phyloP scores from a whole-genome alignment of 2,329 filamentous ascomycete genomes.

The Dichotomopilus funicola region DNA sequence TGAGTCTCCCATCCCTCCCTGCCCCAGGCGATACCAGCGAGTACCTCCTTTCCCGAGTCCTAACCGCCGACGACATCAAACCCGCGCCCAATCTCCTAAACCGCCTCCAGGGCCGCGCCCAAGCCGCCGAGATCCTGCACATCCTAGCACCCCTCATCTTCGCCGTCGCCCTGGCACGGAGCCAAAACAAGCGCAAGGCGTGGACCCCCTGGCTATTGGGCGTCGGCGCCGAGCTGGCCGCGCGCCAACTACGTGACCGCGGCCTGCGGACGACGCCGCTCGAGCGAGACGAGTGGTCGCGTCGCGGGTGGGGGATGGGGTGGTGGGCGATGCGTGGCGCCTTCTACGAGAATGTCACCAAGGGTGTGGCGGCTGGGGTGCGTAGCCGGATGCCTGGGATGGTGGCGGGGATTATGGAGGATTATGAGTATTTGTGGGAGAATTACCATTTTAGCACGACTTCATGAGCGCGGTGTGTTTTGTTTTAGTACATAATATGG shows the following conservation, averaged over 20 bases:
- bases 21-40: constrained; percentile 74
- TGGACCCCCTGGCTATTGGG: constrained; percentile 93
- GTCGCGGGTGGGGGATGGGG: constrained; percentile 80
- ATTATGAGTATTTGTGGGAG: constrained; percentile 97
- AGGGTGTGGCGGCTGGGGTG: constrained; percentile 64
- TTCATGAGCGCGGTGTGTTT: constrained; percentile 15
- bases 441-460: constrained; percentile 85
- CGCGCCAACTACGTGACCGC: constrained; percentile 71
- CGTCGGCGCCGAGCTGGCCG: constrained; percentile 76
- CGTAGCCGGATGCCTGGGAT: constrained; percentile 73
- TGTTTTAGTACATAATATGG: too few relatives aligned
- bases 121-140: constrained; percentile 82
- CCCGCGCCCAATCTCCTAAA: constrained; percentile 83
- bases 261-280: constrained; percentile 77
- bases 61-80: constrained; percentile 95
- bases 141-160: constrained; percentile 86
- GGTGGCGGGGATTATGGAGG: constrained; percentile 78
- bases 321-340: constrained; percentile 98
- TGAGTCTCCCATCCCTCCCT: constrained; percentile 77
- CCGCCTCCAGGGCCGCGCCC: constrained; percentile 63
- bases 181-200: constrained; percentile 54
- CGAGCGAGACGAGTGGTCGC: constrained; percentile 83
- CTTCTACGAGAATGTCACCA: constrained; percentile 89
- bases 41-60: constrained; percentile 81
- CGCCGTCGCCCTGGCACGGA: constrained; percentile 71